Base-by-base conservation (phyloP, 2,329 filamentous ascomycete species). In the Pseudogymnoascus sp. region DNA sequence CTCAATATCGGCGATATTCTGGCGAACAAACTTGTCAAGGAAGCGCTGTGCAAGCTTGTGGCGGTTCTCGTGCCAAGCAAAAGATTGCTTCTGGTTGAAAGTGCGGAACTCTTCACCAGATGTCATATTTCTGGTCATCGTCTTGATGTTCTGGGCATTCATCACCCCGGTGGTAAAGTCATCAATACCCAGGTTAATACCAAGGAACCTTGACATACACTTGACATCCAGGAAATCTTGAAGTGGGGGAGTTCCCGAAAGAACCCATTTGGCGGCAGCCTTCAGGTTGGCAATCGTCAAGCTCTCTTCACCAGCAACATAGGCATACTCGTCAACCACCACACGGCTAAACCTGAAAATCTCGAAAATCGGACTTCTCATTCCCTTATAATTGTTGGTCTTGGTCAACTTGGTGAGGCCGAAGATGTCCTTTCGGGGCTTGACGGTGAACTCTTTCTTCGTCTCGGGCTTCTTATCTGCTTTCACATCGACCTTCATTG, bases 261-360 rank as follows among this genome's bases (percentile, higher is more conserved):
- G 74, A 5, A 86, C 76, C 85, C 86, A 88, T 62, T 79, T 61
- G 2, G 61, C 54, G 5, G 59, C 10, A 10, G 66, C 79, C 26
- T 77, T 69, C 1, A 87, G 68, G 0, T 73, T 74, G 5, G 78
- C 73, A 4, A 85, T 73, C 0, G 63, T 59, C 45, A 66, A 61
- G 12, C 63, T 42, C 18, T 66, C 59, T 60, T 78, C 71, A 14
- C 75, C 69, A 51, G 77, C 75, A 4, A 82, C 74, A 66, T 87
- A 86, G 0, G 85, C 83, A 67, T 84, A 88, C 67, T 89, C 86
- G 65, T 89, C 86, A 1, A 88, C 76, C 1, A 89, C 79, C 0
- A 89, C 64, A 5, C 86, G 78, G 63, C 82, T 81, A 70, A 83
- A 89, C 1, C 75, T 72, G 69, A 88, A 88, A 68, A 85, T 78